Conservation (phyloP, 306 rosid species). For the Astragalus membranaceus region DNA sequence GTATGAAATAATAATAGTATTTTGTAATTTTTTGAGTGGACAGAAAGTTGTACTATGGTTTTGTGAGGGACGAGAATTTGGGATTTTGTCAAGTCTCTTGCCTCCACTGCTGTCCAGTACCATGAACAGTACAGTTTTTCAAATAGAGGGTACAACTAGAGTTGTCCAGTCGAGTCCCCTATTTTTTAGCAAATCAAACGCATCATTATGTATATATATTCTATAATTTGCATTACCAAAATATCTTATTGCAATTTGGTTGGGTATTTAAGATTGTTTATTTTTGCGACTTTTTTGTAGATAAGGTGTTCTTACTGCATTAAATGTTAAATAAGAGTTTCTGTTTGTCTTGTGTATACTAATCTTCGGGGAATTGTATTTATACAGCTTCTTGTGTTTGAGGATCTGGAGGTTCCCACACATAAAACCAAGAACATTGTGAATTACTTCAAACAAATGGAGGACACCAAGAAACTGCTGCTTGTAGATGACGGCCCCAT, state of each 20-base stretch:
- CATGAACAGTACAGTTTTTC: too few relatives aligned
- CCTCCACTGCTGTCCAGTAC: too few relatives aligned
- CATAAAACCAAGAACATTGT: conserved; percentile 80
- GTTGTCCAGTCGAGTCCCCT: too few relatives aligned
- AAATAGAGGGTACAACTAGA: too few relatives aligned
- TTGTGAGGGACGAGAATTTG: too few relatives aligned
- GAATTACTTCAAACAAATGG: conserved; percentile 58
- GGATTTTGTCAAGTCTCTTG: too few relatives aligned
- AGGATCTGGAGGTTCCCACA: conserved; percentile 74
- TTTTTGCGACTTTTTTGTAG: background rate
- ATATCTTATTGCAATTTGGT: background rate
- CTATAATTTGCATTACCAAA: background rate
- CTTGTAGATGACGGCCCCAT: conserved; percentile 71
- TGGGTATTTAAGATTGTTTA: background rate
- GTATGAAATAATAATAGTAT: too few relatives aligned
- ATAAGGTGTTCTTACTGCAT: conserved; percentile 5
- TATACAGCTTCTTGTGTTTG: conserved; percentile 75
- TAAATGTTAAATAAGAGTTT: conserved; percentile 3
- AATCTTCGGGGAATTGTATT: conserved; percentile 14
- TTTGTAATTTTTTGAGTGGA: too few relatives aligned
- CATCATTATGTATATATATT: background rate
- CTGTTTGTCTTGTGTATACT: conserved; percentile 7
- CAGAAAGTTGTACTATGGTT: too few relatives aligned
- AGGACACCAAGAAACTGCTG: conserved; percentile 59
- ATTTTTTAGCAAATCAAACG: too few relatives aligned